Conservation (phyloP, 345 rosid species). For the Lepidium aucheri region DNA sequence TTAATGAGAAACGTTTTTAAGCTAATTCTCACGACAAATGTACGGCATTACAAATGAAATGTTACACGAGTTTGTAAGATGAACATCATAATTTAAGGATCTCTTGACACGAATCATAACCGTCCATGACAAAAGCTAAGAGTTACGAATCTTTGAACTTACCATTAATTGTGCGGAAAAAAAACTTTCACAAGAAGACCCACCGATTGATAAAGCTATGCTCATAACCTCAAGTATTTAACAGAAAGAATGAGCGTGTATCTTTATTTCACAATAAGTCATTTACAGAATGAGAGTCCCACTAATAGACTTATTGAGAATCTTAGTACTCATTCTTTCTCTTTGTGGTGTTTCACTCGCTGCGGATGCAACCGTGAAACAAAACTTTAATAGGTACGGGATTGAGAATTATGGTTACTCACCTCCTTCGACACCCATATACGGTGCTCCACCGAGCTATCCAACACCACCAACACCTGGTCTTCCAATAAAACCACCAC, state of each 20-base stretch:
- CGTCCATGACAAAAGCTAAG: neutral
- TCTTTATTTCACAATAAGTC: neutral
- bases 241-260: neutral
- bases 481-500: slow-evolving; percentile 3
- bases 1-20: slow-evolving; percentile 5
- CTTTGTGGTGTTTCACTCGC: slow-evolving; percentile 3
- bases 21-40: slow-evolving; percentile 14
- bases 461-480: slow-evolving; percentile 7
- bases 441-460: slow-evolving; percentile 1
- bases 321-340: slow-evolving; percentile 11
- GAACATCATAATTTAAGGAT: slow-evolving; percentile 2
- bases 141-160: neutral
- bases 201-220: neutral
- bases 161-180: slow-evolving; percentile 3
- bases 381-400: neutral
- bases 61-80: neutral
- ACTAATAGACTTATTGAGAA: neutral
- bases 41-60: neutral
- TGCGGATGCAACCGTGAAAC: slow-evolving; percentile 3
- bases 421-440: slow-evolving; percentile 21
- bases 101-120: slow-evolving; percentile 30
- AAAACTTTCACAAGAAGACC: neutral
- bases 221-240: slow-evolving; percentile 18
- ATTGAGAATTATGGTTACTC: slow-evolving; percentile 7
- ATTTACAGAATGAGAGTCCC: slow-evolving; percentile 20